Base-by-base conservation (phyloP, 2,329 filamentous ascomycete species). In the Tolypocladium nubicola region DNA sequence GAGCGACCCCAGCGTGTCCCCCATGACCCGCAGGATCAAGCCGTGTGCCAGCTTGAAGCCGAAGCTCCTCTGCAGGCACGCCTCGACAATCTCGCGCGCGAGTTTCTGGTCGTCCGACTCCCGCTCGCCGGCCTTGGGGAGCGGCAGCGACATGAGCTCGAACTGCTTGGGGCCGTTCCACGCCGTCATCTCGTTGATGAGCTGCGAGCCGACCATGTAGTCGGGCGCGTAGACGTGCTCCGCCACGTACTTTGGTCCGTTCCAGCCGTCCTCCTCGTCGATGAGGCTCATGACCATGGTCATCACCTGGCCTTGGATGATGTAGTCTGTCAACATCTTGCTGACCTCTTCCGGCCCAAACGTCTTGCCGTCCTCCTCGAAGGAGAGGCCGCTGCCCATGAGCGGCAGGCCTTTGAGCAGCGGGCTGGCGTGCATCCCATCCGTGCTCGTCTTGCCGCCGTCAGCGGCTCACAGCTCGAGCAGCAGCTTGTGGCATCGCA, bases 41-140 rank as follows among this genome's bases (percentile, higher is more conserved):
- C 80, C 80, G 60, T 82, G 79, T 0, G 79, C 78, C 9, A 84
- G 66, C 67, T 83, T 83, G 65, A 83, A 78, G 1, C 74, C 76
- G 64, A 80, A 83, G 60, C 79, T 81, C 58, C 66, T 70, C 16
- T 61, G 64, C n/a, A 83, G 65, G 58, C 76, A 79, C 1, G 63
- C 71, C 64, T 82, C 76, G 1, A 84, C 78, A 54, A 83, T 77
- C 59, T 74, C 68, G 38, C 77, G 70, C 0, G 80, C 80, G 47
- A 71, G 61, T 26, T 61, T 68, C 65, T 84, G 81, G 45, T 79
- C 75, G 1, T 64, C 66, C 16, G 56, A 63, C 45, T 67, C 64
- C 3, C 19, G 19, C 62, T 69, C 16, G 73, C 76, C 55, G 77
- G 61, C 6, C 59, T 41, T 35, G 75, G 70, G 33, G 71, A 68